These are phyloP conservation scores for Coemansia sp. DNA, from an alignment of 192 early-diverging fungal species.

Conservation along the genomic window DNA sequence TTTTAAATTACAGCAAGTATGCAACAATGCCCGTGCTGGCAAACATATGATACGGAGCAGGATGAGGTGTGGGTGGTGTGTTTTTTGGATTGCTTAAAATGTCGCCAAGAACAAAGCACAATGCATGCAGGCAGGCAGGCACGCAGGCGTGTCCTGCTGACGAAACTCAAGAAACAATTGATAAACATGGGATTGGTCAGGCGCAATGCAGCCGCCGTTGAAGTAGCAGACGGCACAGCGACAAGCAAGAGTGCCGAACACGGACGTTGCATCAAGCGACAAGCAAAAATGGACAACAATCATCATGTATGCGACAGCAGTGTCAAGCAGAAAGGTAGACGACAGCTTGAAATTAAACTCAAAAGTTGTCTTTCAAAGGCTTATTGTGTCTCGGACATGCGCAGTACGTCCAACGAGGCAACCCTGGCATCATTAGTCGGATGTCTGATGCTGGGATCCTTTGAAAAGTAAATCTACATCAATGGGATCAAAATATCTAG, in stretches of 20 bases:
- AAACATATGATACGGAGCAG: neutral
- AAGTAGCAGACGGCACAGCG: neutral
- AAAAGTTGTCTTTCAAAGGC: neutral
- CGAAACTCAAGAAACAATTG: neutral
- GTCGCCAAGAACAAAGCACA: neutral
- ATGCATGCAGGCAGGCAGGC: constrained; percentile 2
- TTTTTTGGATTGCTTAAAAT: neutral
- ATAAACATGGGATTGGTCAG: neutral
- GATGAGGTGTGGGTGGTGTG: neutral
- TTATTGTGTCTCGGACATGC: neutral
- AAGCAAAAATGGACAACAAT: constrained; percentile 3
- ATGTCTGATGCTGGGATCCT: neutral
- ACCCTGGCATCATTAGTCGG: neutral
- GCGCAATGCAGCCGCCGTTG: neutral
- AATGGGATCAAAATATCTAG: neutral
- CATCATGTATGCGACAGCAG: neutral
- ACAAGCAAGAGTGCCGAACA: too few relatives aligned
- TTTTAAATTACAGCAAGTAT: neutral
- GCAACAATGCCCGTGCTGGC: neutral
- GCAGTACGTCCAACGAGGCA: neutral
- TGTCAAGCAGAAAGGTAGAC: neutral
- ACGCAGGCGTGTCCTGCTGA: constrained; percentile 1
- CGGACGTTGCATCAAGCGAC: neutral
- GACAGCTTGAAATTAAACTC: constrained; percentile 4
- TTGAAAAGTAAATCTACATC: neutral